phyloP scores from a whole-genome alignment of 371 early-diverging fungal genomes.

The Mortierella sp. region DNA sequence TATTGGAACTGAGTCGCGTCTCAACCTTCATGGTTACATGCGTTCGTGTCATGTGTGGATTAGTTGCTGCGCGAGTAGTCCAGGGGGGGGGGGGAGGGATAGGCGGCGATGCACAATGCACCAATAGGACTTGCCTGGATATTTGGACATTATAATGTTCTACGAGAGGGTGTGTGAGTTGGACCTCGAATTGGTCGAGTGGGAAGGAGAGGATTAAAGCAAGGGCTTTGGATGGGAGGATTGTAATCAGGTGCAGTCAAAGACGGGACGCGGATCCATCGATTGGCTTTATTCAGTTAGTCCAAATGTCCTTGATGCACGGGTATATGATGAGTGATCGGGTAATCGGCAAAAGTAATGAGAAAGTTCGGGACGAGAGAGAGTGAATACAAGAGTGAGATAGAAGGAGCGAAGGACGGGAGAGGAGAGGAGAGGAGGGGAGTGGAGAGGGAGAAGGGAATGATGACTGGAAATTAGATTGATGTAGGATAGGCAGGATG shows the following conservation, averaged over 20 bases:
- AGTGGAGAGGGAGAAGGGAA: background rate
- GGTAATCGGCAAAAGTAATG: background rate
- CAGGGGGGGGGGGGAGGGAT: background rate
- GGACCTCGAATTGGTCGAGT: background rate
- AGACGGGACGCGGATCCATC: conserved; percentile 18
- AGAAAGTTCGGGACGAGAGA: background rate
- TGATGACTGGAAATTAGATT: background rate
- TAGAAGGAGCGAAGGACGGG: background rate
- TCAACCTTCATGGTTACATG: background rate
- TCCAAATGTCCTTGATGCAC: conserved; percentile 3
- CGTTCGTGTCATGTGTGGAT: background rate
- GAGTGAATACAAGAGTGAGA: too few species aligned
- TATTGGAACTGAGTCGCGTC: background rate
- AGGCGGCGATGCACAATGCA: background rate
- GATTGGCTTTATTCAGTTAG: background rate
- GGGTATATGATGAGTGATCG: conserved; percentile 2
- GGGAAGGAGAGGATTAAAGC: background rate
- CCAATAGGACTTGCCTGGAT: conserved; percentile 24
- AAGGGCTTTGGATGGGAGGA: background rate
- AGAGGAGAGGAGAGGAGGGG: background rate
- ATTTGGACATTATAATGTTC: conserved; percentile 20
- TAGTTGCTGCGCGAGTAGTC: background rate
- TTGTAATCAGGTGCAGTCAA: background rate
- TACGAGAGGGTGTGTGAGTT: background rate
- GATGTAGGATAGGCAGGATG: background rate